phyloP scores from a whole-genome alignment of 495 filamentous ascomycete species.

The Trichoderma reesei region DNA sequence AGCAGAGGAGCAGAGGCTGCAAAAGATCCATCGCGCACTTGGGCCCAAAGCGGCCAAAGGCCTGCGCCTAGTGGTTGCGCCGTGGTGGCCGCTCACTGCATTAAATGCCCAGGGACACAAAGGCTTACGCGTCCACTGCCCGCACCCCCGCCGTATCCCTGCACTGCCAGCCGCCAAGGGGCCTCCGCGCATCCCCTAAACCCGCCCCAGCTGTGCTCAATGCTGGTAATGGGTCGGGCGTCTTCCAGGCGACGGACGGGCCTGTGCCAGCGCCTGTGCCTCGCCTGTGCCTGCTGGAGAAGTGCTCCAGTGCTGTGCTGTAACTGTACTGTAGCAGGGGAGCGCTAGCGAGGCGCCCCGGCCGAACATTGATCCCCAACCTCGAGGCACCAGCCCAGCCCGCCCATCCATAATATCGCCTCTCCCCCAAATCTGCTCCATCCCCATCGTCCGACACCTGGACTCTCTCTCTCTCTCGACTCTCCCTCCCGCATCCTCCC shows the following conservation, averaged over 20 bases:
- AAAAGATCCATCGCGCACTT: background rate
- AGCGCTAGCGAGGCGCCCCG: no score
- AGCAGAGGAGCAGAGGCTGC: background rate
- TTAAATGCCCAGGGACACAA: conserved; percentile 5
- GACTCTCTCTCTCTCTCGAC: background rate
- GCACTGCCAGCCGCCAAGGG: conserved; percentile 1
- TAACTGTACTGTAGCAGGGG: no score
- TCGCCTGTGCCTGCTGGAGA: no score
- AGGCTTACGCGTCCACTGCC: conserved; percentile 8
- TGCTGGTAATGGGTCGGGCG: background rate
- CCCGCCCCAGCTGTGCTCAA: background rate
- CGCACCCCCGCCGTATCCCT: background rate
- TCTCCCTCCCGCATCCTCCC: background rate
- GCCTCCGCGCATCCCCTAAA: conserved; percentile 7
- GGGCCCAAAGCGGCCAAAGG: background rate
- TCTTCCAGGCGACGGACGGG: background rate
- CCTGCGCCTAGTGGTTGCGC: conserved; percentile 7
- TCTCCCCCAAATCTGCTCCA: background rate
- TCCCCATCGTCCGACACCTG: background rate
- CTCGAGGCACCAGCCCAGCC: background rate
- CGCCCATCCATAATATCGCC: background rate
- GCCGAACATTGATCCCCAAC: background rate
- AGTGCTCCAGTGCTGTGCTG: no score
- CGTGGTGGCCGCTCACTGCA: background rate
- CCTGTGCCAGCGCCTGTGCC: no score